A percentile compares a stretch with the other conserved stretches of the same genome.
Evolutionary conservation across 2,329 filamentous ascomycete genomes (phyloP).

Genomic region (Claviceps pazoutovae): DNA sequence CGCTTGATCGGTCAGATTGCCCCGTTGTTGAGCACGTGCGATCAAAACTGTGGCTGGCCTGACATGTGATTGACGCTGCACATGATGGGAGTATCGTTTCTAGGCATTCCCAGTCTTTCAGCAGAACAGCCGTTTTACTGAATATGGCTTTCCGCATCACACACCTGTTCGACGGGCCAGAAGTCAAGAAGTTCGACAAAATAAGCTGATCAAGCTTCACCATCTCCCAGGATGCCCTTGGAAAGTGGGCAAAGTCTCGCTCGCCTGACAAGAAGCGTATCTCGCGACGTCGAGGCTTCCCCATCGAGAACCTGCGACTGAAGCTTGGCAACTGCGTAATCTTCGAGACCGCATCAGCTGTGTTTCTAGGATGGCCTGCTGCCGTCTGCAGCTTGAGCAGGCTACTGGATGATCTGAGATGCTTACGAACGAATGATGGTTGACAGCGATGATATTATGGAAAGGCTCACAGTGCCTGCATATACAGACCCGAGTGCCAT

Average conservation of each 20-base stretch:
- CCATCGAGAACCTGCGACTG: conserved; percentile 27
- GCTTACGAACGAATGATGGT: conserved; percentile 22
- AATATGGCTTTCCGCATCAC: conserved; percentile 4
- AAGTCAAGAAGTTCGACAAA: conserved; percentile 21
- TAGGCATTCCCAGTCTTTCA: too few relatives aligned
- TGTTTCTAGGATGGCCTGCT: conserved; percentile 34
- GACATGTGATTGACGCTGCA: conserved; percentile 15
- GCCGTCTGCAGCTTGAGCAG: conserved; percentile 30
- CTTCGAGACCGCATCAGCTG: conserved; percentile 23
- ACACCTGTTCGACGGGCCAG: conserved; percentile 17
- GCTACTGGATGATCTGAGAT: conserved; percentile 30
- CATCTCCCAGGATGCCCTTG: conserved; percentile 28
- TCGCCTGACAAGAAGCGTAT: conserved; percentile 32
- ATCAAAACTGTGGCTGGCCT: conserved; percentile 19
- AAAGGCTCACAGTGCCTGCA: conserved; percentile 24
- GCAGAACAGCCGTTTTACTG: background rate
- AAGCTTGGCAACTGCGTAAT: conserved; percentile 33
- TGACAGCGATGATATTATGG: conserved; percentile 26
- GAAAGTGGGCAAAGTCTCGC: conserved; percentile 29
- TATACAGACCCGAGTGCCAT: conserved; percentile 23
- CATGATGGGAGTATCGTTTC: too few relatives aligned
- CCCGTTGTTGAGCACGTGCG: conserved; percentile 12
- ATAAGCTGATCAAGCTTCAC: conserved; percentile 16
- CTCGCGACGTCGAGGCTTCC: conserved; percentile 19
- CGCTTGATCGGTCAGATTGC: background rate